Percentiles rank a stretch among this genome's conserved stretches.
These are phyloP conservation scores for Exophiala aquamarina DNA, from an alignment of 2,329 filamentous ascomycete species.

Conservation along the genomic window DNA sequence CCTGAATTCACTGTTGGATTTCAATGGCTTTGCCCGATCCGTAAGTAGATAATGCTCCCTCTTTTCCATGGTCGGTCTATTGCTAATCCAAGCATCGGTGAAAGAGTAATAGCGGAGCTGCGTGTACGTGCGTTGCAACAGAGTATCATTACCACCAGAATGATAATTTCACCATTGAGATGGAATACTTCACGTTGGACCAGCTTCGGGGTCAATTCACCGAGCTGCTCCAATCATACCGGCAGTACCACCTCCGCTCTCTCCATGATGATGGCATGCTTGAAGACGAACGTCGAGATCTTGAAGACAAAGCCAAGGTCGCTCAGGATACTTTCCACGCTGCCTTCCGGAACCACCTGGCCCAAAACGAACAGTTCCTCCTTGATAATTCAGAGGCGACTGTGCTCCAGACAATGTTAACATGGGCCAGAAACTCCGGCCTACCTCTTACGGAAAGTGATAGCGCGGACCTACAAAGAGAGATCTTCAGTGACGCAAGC, in stretches of 20 bases:
- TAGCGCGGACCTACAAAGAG: not conserved
- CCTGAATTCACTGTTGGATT: no score
- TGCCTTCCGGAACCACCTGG: constrained; percentile 3
- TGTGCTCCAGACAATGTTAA: constrained; percentile 10
- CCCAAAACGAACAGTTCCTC: constrained; percentile 6
- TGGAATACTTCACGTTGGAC: constrained; percentile 12
- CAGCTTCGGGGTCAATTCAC: constrained; percentile 5
- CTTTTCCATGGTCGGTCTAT: no score
- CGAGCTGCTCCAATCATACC: constrained; percentile 10
- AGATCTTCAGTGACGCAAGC: no score
- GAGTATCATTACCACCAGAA: constrained; percentile 11
- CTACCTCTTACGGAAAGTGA: not conserved
- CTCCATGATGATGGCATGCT: not conserved
- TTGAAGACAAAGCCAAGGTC: constrained; percentile 4
- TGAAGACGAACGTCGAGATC: constrained; percentile 1
- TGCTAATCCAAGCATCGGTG: not conserved
- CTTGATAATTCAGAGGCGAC: constrained; percentile 2
- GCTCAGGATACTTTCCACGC: constrained; percentile 9
- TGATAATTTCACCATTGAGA: constrained; percentile 4
- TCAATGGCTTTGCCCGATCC: no score
- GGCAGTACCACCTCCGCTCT: constrained; percentile 2
- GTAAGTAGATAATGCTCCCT: no score
- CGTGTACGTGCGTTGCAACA: constrained; percentile 10
- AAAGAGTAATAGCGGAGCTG: constrained; percentile 6
- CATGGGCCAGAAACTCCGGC: constrained; percentile 1